A percentile compares a stretch with the other conserved stretches of the same genome.
Conservation (phyloP, 805 yeast genomes). For the Ogataea trehaloabstinens region DNA sequence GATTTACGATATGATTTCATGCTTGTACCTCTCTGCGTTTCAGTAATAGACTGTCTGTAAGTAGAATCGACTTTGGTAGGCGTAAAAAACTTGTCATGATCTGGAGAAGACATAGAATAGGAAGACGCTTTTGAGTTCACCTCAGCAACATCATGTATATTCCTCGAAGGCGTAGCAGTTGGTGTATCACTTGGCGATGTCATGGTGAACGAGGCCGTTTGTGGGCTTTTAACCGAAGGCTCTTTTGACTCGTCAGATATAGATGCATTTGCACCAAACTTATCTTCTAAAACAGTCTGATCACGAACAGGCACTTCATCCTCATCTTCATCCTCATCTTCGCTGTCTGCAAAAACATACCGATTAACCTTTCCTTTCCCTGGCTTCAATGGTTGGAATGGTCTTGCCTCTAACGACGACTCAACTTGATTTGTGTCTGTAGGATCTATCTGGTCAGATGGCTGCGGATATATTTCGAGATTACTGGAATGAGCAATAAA, state of each 20-base stretch:
- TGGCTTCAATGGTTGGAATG: slow-evolving; percentile 15
- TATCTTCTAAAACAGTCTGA: background rate
- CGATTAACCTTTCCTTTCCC: slow-evolving; percentile 25
- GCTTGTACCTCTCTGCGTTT: background rate
- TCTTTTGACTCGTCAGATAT: background rate
- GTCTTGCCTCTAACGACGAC: slow-evolving; percentile 2
- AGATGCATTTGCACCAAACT: background rate
- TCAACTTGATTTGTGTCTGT: background rate
- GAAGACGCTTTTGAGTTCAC: background rate
- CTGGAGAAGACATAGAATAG: background rate
- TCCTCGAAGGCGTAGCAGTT: background rate
- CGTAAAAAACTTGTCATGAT: background rate
- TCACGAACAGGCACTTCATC: slow-evolving; percentile 6
- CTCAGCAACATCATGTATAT: background rate
- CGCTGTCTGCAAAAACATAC: slow-evolving; percentile 25
- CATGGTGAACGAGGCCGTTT: background rate
- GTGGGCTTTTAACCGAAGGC: background rate
- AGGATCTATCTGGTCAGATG: background rate
- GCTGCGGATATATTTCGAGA: background rate
- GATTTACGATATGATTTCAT: background rate
- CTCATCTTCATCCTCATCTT: slow-evolving; percentile 24
- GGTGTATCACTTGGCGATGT: background rate
- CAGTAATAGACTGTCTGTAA: background rate
- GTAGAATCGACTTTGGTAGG: background rate
- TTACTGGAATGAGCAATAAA: background rate